Base-by-base conservation (phyloP, 805 yeast genomes). In the Isabelozyma gotoi region DNA sequence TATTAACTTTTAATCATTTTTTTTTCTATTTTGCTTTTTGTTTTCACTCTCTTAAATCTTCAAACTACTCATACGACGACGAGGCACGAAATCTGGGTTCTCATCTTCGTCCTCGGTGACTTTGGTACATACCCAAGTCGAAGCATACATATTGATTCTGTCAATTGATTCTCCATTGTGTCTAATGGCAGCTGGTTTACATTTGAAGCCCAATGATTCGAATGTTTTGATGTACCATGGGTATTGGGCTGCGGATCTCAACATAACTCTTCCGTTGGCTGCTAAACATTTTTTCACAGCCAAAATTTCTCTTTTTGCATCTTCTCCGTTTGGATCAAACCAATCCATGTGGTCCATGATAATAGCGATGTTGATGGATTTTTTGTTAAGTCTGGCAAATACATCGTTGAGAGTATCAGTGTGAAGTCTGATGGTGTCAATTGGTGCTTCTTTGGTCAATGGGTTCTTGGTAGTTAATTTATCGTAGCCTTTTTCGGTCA, bases 261-360 rank as follows among this genome's bases (percentile, higher is more conserved):
- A 69, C 76, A 87, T 65, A 3, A 86, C 94, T 45, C 89, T 74
- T 11, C 95, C 96, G 24, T 82, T 82, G 19, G 76, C 74, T 8
- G 78, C 76, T 40, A 87, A 70, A 15, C 90, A 85, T 39, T 74
- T 71, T 58, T 74, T 73, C 36, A 88, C 69, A 0, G 88, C 87
- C 27, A 71, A 59, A 49, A 88, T 81, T 61, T 88, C 95, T 36
- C 74, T 72, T 38, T 74, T 66, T 10, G 88, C 91, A 16, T 84
- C 90, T 2, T 56, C 55, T 7, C 84, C 85, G 12, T 71, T 59
- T 31, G 87, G 83, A 52, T 83, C 82, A 58, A 87, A 87, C 96
- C 96, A 87, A 65, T 88, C 96, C 94, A 88, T 85, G 62, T 87
- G 96, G 63, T 87, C 96, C 96, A 87, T 87, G 42, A 87, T 84